These are phyloP conservation scores for Cladosporium oxysporum DNA, from an alignment of 2,329 filamentous ascomycete species.

Conservation along the genomic window DNA sequence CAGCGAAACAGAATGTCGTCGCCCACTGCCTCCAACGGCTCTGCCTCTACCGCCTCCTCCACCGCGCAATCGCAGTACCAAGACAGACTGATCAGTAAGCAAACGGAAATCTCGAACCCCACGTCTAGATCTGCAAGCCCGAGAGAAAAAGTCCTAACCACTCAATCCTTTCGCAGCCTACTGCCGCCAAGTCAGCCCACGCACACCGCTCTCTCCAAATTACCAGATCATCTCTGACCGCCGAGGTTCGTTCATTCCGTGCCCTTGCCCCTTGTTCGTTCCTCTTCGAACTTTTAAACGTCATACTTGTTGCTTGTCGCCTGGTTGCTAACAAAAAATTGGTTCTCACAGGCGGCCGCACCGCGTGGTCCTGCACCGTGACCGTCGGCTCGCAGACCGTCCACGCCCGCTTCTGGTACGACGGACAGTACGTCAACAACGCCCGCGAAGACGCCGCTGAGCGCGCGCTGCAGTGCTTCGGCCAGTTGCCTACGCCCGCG, in stretches of 20 bases:
- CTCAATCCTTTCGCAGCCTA: neutral
- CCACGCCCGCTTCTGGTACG: slow-evolving; percentile 85
- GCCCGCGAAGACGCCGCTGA: slow-evolving; percentile 91
- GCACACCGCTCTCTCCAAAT: slow-evolving; percentile 19
- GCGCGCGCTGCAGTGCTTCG: slow-evolving; percentile 65
- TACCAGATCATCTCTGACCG: slow-evolving; percentile 75
- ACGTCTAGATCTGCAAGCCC: neutral
- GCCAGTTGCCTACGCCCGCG: slow-evolving; percentile 31
- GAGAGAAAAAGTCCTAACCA: neutral
- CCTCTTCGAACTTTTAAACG: neutral
- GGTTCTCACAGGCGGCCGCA: slow-evolving; percentile 69
- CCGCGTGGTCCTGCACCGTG: slow-evolving; percentile 84
- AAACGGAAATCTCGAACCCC: neutral
- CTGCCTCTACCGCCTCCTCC: slow-evolving; percentile 8
- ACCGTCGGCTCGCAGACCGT: slow-evolving; percentile 66
- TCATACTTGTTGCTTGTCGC: neutral
- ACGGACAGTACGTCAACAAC: slow-evolving; percentile 83
- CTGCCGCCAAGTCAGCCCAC: slow-evolving; percentile 19
- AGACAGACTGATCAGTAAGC: slow-evolving; percentile 38
- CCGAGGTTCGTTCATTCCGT: slow-evolving; percentile 57
- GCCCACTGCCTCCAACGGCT: slow-evolving; percentile 9
- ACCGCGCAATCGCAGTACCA: slow-evolving; percentile 33
- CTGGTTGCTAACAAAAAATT: neutral
- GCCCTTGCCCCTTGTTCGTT: neutral
- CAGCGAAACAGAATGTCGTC: slow-evolving; percentile 21